Evolutionary conservation across 176 grass and related monocot species (phyloP).

Genomic region (Carex pumila): DNA sequence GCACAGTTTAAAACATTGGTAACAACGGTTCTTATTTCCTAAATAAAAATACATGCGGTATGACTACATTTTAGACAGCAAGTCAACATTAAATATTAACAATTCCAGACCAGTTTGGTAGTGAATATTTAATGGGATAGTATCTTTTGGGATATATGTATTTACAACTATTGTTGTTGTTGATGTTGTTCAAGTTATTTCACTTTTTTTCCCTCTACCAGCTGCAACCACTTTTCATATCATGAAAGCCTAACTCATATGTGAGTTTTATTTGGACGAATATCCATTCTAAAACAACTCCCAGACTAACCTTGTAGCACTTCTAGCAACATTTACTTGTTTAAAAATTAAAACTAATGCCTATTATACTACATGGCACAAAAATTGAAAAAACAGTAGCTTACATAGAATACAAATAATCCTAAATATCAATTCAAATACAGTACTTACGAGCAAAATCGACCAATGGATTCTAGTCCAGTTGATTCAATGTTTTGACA

Average conservation of each 20-base stretch:
- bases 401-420: not conserved
- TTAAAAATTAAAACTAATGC: not conserved
- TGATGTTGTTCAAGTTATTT: not conserved
- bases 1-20: not conserved
- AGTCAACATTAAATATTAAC: not conserved
- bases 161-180: not conserved
- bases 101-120: not conserved
- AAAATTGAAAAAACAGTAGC: not conserved
- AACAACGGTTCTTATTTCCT: not conserved
- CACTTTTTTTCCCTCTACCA: not conserved
- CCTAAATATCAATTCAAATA: constrained; percentile 3
- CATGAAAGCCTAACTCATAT: not conserved
- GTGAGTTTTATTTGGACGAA: not conserved
- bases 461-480: constrained; percentile 70
- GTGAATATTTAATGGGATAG: not conserved
- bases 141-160: not conserved
- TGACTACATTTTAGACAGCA: not conserved
- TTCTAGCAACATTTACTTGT: not conserved
- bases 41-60: not conserved
- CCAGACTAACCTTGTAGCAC: not conserved
- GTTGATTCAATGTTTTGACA: constrained; percentile 80
- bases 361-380: not conserved
- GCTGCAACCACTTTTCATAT: not conserved
- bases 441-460: constrained; percentile 75
- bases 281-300: not conserved